Evolutionary conservation across 2,329 filamentous ascomycete genomes (phyloP).

Genomic region (Fusarium cicatricum): DNA sequence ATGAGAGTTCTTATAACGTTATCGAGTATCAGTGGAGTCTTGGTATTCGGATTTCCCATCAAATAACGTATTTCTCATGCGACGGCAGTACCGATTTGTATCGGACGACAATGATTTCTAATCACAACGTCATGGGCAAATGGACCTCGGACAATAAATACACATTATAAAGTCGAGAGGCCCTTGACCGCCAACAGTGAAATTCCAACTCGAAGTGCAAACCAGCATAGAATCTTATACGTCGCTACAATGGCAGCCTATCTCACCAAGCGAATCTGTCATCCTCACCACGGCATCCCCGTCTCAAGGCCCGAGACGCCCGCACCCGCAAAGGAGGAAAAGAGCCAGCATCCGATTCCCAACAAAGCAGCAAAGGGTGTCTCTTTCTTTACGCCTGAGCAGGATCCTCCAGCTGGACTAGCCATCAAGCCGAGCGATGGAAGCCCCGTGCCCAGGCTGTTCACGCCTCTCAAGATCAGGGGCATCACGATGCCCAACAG

Average conservation of each 20-base stretch:
- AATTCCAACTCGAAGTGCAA: too few relatives aligned
- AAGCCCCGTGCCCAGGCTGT: slow-evolving; percentile 60
- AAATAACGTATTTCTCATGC: background rate
- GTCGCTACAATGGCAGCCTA: slow-evolving; percentile 39
- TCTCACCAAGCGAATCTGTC: slow-evolving; percentile 36
- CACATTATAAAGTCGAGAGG: background rate
- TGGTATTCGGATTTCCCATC: too few relatives aligned
- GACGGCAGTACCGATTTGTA: background rate
- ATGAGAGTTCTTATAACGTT: too few relatives aligned
- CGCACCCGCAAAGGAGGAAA: slow-evolving; percentile 27
- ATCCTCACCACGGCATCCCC: slow-evolving; percentile 42
- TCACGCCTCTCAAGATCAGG: slow-evolving; percentile 57
- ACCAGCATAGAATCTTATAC: too few relatives aligned
- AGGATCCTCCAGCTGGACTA: slow-evolving; percentile 54
- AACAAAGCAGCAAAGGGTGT: slow-evolving; percentile 44
- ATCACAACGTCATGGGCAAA: slow-evolving; percentile 26
- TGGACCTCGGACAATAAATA: slow-evolving; percentile 13
- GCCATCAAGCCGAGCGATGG: slow-evolving; percentile 54
- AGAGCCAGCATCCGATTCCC: slow-evolving; percentile 33
- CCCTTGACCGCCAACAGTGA: too few relatives aligned
- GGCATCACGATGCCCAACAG: slow-evolving; percentile 56
- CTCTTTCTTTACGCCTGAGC: slow-evolving; percentile 59
- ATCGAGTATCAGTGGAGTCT: too few relatives aligned
- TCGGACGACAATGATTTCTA: slow-evolving; percentile 12
- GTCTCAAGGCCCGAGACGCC: slow-evolving; percentile 39